Evolutionary conservation across 495 filamentous ascomycete genomes (phyloP).

Genomic region (Aspergillus incahuasiensis): DNA sequence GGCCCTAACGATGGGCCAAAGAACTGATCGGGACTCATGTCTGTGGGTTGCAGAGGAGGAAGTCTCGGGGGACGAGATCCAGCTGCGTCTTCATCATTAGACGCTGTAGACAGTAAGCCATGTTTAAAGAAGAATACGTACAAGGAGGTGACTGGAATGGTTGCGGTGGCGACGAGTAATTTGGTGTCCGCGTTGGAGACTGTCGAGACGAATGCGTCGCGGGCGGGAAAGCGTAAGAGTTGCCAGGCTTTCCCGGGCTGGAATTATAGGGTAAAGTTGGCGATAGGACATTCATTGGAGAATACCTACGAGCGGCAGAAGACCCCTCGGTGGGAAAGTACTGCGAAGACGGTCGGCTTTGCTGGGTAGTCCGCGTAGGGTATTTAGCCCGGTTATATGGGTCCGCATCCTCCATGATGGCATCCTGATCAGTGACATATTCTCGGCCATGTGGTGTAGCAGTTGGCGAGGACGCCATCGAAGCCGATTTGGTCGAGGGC

Average conservation of each 20-base stretch:
- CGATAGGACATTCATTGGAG: constrained; percentile 82
- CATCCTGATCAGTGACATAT: constrained; percentile 68
- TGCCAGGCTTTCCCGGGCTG: constrained; percentile 54
- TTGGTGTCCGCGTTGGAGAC: constrained; percentile 54
- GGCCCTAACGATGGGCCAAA: constrained; percentile 67
- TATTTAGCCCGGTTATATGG: constrained; percentile 79
- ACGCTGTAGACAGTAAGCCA: neutral
- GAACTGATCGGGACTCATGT: constrained; percentile 57
- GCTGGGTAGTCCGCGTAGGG: constrained; percentile 61
- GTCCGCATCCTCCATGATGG: constrained; percentile 90
- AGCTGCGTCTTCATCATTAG: constrained; percentile 15
- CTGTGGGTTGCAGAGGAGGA: constrained; percentile 65
- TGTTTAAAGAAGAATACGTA: constrained; percentile 30
- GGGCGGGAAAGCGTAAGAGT: constrained; percentile 42
- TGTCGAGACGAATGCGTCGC: constrained; percentile 43
- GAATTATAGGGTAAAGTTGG: constrained; percentile 54
- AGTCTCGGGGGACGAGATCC: constrained; percentile 45
- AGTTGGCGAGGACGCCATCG: constrained; percentile 59
- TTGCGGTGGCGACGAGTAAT: constrained; percentile 59
- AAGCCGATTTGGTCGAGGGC: constrained; percentile 45
- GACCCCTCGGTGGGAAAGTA: constrained; percentile 70
- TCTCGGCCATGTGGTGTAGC: constrained; percentile 64
- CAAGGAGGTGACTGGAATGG: constrained; percentile 59
- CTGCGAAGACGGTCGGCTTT: constrained; percentile 58
- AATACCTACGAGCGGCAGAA: constrained; percentile 84